Percentiles rank a stretch among this genome's conserved stretches.
These are phyloP conservation scores for Aspergillus ostianus DNA, from an alignment of 495 filamentous ascomycete genomes.

Conservation along the genomic window DNA sequence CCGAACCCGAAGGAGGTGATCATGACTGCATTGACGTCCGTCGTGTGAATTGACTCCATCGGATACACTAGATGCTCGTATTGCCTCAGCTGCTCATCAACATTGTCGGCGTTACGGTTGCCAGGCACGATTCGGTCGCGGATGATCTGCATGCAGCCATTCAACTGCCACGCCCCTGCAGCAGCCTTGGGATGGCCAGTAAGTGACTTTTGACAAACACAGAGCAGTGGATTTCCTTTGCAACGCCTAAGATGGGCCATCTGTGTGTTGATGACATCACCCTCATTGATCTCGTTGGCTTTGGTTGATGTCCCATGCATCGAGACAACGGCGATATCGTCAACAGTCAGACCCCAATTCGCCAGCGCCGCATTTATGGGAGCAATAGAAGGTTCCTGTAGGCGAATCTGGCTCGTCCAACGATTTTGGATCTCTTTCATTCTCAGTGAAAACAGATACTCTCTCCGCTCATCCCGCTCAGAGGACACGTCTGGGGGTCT, in stretches of 20 bases:
- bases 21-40: slow-evolving; percentile 93
- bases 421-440: slow-evolving; percentile 70
- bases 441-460: not conserved
- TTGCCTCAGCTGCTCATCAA: slow-evolving; percentile 89
- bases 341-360: slow-evolving; percentile 94
- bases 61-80: slow-evolving; percentile 98
- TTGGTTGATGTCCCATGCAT: slow-evolving; percentile 99
- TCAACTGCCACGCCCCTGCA: slow-evolving; percentile 98
- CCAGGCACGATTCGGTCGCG: slow-evolving; percentile 90
- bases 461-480: not conserved
- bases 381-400: slow-evolving; percentile 84
- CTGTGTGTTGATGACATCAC: slow-evolving; percentile 94
- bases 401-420: slow-evolving; percentile 96
- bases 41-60: slow-evolving; percentile 84
- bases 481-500: not conserved
- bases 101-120: slow-evolving; percentile 96
- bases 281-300: slow-evolving; percentile 99
- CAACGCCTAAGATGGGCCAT: slow-evolving; percentile 88
- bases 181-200: slow-evolving; percentile 99
- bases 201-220: slow-evolving; percentile 98
- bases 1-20: slow-evolving; percentile 99
- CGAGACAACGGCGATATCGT: slow-evolving; percentile 89
- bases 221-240: slow-evolving; percentile 95
- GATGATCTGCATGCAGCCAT: slow-evolving; percentile 91
- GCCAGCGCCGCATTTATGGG: slow-evolving; percentile 91